Percentiles rank a stretch among this genome's conserved stretches.
These are phyloP conservation scores for Elaphomyces granulatus DNA, from an alignment of 495 filamentous ascomycete species.

Conservation along the genomic window DNA sequence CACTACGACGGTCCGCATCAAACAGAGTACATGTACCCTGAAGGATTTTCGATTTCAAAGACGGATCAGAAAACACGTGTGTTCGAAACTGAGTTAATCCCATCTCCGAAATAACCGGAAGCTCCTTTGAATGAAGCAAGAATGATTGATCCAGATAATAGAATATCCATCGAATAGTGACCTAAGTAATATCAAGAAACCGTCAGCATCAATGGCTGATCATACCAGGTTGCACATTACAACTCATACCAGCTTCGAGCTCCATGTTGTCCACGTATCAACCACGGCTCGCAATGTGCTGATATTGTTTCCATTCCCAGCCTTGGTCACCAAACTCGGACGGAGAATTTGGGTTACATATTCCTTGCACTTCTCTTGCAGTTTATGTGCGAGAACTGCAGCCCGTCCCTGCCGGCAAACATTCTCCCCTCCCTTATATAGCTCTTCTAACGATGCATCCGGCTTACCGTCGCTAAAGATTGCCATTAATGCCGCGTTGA, in stretches of 20 bases:
- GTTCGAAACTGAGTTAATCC: constrained; percentile 42
- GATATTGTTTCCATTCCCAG: constrained; percentile 38
- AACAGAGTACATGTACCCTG: constrained; percentile 65
- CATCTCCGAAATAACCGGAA: constrained; percentile 43
- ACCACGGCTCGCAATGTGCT: constrained; percentile 51
- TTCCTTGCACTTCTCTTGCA: constrained; percentile 46
- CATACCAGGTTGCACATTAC: constrained; percentile 2
- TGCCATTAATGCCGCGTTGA: constrained; percentile 54
- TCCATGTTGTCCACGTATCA: constrained; percentile 66
- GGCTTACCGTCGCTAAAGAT: constrained; percentile 54
- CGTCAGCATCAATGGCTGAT: neutral
- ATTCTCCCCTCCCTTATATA: constrained; percentile 84
- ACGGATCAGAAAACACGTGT: constrained; percentile 39
- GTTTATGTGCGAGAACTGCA: constrained; percentile 42
- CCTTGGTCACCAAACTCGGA: constrained; percentile 34
- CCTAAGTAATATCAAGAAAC: constrained; percentile 26
- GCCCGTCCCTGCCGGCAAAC: constrained; percentile 66
- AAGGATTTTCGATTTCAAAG: constrained; percentile 40
- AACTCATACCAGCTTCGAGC: constrained; percentile 49
- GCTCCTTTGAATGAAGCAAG: constrained; percentile 49
- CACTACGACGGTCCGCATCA: constrained; percentile 47
- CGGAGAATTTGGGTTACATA: constrained; percentile 46
- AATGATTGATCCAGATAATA: constrained; percentile 86
- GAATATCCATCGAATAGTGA: constrained; percentile 69
- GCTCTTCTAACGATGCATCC: constrained; percentile 58